These are phyloP conservation scores for Ophiostoma montium DNA, from an alignment of 2,329 filamentous ascomycete species.

Conservation along the genomic window DNA sequence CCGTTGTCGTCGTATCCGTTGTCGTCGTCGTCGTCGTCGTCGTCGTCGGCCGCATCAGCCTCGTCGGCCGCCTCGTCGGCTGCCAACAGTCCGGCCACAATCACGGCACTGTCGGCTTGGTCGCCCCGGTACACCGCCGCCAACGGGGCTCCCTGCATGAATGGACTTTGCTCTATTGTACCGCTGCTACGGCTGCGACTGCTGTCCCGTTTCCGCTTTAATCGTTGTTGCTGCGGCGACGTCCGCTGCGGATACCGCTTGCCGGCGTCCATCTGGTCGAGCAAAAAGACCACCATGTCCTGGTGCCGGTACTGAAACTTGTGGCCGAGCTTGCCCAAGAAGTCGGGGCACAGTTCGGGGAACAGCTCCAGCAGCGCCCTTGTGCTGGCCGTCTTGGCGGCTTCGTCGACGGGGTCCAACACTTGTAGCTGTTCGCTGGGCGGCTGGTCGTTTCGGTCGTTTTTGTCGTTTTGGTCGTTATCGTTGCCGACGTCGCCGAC, in stretches of 20 bases:
- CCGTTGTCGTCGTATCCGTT: conserved; percentile 12
- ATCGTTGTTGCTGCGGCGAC: too few species aligned
- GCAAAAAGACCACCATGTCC: conserved; percentile 23
- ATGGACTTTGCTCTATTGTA: too few species aligned
- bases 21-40: conserved; percentile 10
- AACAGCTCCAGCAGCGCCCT: conserved; percentile 24
- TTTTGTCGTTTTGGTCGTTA: neutral
- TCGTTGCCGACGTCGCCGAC: neutral
- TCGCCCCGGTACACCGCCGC: too few species aligned
- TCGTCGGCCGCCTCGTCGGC: too few species aligned
- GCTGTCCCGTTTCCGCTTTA: conserved; percentile 28
- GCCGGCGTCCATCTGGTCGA: conserved; percentile 27
- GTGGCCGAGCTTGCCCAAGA: conserved; percentile 19
- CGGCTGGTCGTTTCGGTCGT: neutral
- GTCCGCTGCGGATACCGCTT: conserved; percentile 23
- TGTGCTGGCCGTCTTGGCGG: conserved; percentile 16
- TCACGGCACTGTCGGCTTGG: neutral
- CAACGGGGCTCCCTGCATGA: too few species aligned
- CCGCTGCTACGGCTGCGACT: neutral
- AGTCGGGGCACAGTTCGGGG: conserved; percentile 30
- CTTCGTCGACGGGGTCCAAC: neutral
- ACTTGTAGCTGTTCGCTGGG: neutral
- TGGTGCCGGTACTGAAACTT: conserved; percentile 19
- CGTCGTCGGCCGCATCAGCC: conserved; percentile 8
- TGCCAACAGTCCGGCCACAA: neutral